Base-by-base conservation (phyloP, 2,329 filamentous ascomycete genomes). In the Fusarium floridanum region DNA sequence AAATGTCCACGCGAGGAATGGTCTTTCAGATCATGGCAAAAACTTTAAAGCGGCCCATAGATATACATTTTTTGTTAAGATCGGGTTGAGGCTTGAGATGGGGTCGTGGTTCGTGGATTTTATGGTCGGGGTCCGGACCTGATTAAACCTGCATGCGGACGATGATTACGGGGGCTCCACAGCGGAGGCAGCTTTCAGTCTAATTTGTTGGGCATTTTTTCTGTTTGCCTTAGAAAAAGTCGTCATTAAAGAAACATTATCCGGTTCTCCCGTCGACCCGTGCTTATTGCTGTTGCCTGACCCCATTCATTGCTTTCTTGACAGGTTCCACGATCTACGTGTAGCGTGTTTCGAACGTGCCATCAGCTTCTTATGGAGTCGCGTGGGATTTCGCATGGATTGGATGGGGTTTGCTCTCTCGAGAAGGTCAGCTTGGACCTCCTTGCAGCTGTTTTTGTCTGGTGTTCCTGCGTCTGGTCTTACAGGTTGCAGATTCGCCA, bases 271-370 rank as follows among this genome's bases (percentile, higher is more conserved):
- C 43, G 34, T 53, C 61, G 29, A 22, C 43, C 29, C 22, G 43
- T 63, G 34, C n/a, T 12, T 57, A n/a, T 22, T 17, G 14, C 27
- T 57, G 34, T 57, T 36, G 50, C 22, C 12, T 22, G 32, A 17
- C 20, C 32, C 2, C 8, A 9, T 10, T 10, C 8, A 34, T 12
- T n/a, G 7, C 37, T 17, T 22, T n/a, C 22, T 48, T 59, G 62
- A 64, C 62, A 50, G 50, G n/a, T 48, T 48, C 48, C 37, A 48
- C 36, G 63, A 65, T 60, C 53, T 65, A 60, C 62, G n/a, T 24
- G 32, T 65, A 60, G 63, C 41, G 63, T 14, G 64, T 61, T 66
- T 66, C 29, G 27, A 50, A 24, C 17, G 48, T 32, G 27, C 48
- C 27, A 53, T 29, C 27, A 29, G 27, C 27, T 29, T 29, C 27